phyloP scores from a whole-genome alignment of 495 filamentous ascomycete genomes.

The Tuber aestivum region DNA sequence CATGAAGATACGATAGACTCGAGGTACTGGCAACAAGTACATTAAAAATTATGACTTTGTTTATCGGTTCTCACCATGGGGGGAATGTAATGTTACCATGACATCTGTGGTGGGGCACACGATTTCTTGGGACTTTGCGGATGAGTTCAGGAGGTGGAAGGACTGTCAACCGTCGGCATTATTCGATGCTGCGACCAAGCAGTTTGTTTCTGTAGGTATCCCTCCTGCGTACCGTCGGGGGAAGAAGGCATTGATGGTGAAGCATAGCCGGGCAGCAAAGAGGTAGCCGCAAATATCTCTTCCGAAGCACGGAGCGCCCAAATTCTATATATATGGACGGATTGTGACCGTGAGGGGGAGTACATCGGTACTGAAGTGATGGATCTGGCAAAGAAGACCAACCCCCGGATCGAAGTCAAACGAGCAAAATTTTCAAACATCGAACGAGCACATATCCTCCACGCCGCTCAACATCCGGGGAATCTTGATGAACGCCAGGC shows the following conservation, averaged over 20 bases:
- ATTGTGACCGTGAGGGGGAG: slow-evolving; percentile 96
- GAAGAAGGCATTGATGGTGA: slow-evolving; percentile 13
- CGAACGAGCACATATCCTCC: slow-evolving; percentile 84
- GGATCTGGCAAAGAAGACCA: slow-evolving; percentile 67
- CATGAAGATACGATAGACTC: slow-evolving; percentile 24
- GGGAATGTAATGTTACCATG: slow-evolving; percentile 77
- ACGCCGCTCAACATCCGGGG: slow-evolving; percentile 68
- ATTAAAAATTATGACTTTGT: slow-evolving; percentile 92
- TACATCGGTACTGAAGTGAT: slow-evolving; percentile 93
- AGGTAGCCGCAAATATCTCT: slow-evolving; percentile 79
- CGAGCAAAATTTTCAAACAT: slow-evolving; percentile 93
- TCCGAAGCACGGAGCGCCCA: slow-evolving; percentile 62
- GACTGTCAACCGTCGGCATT: slow-evolving; percentile 70
- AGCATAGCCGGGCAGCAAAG: slow-evolving; percentile 59
- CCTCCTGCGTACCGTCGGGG: neutral
- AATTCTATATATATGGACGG: slow-evolving; percentile 91
- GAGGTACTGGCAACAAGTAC: slow-evolving; percentile 59
- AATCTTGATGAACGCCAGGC: slow-evolving; percentile 79
- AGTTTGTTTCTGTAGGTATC: slow-evolving; percentile 47
- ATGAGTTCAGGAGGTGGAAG: slow-evolving; percentile 67
- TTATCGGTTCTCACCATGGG: slow-evolving; percentile 83
- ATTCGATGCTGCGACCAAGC: slow-evolving; percentile 74
- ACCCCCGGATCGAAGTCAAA: slow-evolving; percentile 68
- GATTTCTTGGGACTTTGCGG: slow-evolving; percentile 63
- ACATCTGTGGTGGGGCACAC: slow-evolving; percentile 87